phyloP scores from a whole-genome alignment of 2,329 filamentous ascomycete genomes.

The Verticillium albo-atrum region DNA sequence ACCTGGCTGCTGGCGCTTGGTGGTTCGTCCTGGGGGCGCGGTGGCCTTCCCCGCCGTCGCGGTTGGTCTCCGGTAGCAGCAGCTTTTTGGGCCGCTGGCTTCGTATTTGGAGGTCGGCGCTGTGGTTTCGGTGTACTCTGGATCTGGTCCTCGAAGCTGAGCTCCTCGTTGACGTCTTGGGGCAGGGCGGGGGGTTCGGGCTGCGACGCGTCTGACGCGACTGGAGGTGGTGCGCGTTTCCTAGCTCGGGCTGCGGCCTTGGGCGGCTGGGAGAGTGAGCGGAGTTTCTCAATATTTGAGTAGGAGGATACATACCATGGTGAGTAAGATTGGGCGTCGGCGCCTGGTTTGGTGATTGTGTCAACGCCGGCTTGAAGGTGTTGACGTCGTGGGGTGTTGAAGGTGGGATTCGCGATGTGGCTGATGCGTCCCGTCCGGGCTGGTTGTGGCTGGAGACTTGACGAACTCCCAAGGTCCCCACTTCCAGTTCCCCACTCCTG shows the following conservation, averaged over 20 bases:
- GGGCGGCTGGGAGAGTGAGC: slow-evolving; percentile 6
- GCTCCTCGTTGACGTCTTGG: slow-evolving; percentile 10
- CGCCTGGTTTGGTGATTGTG: not conserved
- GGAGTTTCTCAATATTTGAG: not conserved
- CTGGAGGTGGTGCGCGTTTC: not conserved
- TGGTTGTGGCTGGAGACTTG: slow-evolving; percentile 4
- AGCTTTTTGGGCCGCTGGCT: not conserved
- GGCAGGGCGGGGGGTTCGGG: not conserved
- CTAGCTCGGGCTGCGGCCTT: slow-evolving; percentile 1
- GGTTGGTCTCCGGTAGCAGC: not conserved
- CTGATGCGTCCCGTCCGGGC: not conserved
- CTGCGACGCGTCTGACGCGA: not conserved
- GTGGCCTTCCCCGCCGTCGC: not conserved
- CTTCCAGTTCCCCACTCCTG: no score
- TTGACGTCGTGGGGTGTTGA: not conserved
- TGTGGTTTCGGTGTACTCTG: slow-evolving; percentile 33
- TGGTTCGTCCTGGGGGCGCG: not conserved
- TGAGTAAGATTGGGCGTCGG: not conserved
- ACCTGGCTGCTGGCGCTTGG: not conserved
- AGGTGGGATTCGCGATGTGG: not conserved
- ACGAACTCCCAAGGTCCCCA: no score
- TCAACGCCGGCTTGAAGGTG: not conserved
- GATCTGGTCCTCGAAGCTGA: slow-evolving; percentile 47
- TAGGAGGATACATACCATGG: slow-evolving; percentile 2
- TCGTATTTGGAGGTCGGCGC: not conserved